These are phyloP conservation scores for Sugiyamaella marilandica DNA, from an alignment of 805 yeast genomes.

Conservation along the genomic window DNA sequence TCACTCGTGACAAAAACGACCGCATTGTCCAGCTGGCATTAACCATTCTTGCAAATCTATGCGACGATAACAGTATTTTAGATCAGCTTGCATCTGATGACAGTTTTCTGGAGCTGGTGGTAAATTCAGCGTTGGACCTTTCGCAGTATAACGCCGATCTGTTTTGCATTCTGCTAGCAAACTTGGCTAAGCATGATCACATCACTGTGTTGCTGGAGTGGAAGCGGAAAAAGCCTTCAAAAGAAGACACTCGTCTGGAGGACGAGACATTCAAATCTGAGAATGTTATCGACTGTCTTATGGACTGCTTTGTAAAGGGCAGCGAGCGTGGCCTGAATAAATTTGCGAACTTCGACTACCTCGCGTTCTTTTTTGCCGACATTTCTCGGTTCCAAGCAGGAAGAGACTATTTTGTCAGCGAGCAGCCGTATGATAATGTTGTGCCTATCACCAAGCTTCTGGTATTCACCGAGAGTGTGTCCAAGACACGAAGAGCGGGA, in stretches of 20 bases:
- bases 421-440: constrained; percentile 67
- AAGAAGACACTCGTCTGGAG: constrained; percentile 31
- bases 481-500: constrained; percentile 81
- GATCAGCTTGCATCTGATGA: constrained; percentile 60
- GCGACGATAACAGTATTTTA: constrained; percentile 65
- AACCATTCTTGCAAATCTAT: constrained; percentile 76
- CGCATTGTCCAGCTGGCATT: constrained; percentile 41
- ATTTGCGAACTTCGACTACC: constrained; percentile 72
- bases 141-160: constrained; percentile 70
- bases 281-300: constrained; percentile 64
- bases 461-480: constrained; percentile 75
- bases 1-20: constrained; percentile 43
- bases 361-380: constrained; percentile 87
- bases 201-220: constrained; percentile 49
- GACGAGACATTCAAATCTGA: constrained; percentile 44
- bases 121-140: constrained; percentile 30
- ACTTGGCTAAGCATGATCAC: constrained; percentile 72
- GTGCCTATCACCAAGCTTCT: constrained; percentile 77
- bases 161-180: constrained; percentile 77
- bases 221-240: constrained; percentile 60
- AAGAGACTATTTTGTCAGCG: constrained; percentile 67
- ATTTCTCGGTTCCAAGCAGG: constrained; percentile 59
- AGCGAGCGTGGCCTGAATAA: constrained; percentile 64
- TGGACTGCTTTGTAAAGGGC: constrained; percentile 89
- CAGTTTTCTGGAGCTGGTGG: constrained; percentile 38